These are phyloP conservation scores for Ophiostoma piceae DNA, from an alignment of 2,329 filamentous ascomycete species.

Conservation along the genomic window DNA sequence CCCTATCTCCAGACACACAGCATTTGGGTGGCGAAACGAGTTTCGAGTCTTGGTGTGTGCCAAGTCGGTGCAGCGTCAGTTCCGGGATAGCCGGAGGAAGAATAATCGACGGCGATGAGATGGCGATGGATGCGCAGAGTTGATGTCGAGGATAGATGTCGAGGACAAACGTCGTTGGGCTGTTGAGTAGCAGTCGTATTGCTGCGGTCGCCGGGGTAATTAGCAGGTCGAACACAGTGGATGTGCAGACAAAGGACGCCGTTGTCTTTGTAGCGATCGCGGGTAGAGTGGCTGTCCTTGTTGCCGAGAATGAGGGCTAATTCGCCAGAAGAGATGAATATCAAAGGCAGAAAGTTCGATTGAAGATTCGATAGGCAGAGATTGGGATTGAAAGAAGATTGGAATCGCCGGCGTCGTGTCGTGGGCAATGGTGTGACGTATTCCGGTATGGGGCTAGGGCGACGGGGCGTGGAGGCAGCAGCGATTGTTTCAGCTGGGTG, in stretches of 20 bases:
- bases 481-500: neutral
- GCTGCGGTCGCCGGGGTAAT: slow-evolving; percentile 7
- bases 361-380: neutral
- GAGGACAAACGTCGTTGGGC: neutral
- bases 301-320: neutral
- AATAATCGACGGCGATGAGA: neutral
- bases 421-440: slow-evolving; percentile 11
- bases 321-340: neutral
- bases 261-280: neutral
- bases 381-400: neutral
- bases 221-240: neutral
- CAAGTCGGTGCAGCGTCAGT: neutral
- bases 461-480: slow-evolving; percentile 5
- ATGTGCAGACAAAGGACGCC: neutral
- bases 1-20: slow-evolving; percentile 1
- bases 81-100: neutral
- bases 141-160: neutral
- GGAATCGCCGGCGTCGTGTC: neutral
- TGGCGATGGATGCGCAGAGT: neutral
- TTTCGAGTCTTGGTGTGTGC: neutral
- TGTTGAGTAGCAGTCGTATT: neutral
- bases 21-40: slow-evolving; percentile 20
- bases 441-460: slow-evolving; percentile 1
- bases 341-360: neutral
- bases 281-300: neutral